Percentiles rank a stretch among this genome's conserved stretches.
Conservation (phyloP, 1,284 basidiomycete species). For the Moesziomyces parantarcticus region DNA sequence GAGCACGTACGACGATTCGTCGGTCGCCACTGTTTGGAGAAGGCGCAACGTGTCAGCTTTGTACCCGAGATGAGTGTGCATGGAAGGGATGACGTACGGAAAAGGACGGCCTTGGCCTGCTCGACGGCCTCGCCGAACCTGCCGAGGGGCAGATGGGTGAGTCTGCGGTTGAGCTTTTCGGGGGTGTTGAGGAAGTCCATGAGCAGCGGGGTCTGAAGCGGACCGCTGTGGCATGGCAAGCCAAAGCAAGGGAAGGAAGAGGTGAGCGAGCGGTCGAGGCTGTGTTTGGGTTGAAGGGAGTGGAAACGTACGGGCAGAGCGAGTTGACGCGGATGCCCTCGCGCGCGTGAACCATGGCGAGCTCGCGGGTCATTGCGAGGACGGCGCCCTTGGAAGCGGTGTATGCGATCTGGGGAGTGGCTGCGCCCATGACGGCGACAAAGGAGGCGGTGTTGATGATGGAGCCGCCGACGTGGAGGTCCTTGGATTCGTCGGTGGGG, state of each 20-base stretch:
- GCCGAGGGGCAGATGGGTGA: conserved; percentile 94
- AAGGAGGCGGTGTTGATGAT: conserved; percentile 98
- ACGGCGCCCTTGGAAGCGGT: conserved; percentile 82
- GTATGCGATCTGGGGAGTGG: conserved; percentile 92
- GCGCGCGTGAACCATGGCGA: conserved; percentile 95
- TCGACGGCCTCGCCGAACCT: conserved; percentile 96
- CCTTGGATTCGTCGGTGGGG: conserved; percentile 78
- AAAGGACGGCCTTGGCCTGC: conserved; percentile 88
- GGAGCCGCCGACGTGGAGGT: conserved; percentile 84
- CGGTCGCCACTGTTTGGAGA: conserved; percentile 71
- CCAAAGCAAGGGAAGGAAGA: neutral
- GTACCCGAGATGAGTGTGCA: too few species aligned
- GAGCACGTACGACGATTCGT: conserved; percentile 72
- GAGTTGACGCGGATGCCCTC: conserved; percentile 96
- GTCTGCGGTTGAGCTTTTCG: conserved; percentile 89
- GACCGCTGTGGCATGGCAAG: conserved; percentile 69
- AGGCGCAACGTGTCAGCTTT: neutral
- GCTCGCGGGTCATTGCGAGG: conserved; percentile 95
- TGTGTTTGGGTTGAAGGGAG: neutral
- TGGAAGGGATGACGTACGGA: conserved; percentile 69
- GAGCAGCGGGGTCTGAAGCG: conserved; percentile 76
- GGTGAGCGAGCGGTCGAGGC: neutral
- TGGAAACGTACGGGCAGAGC: conserved; percentile 77
- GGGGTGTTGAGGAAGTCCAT: conserved; percentile 99
- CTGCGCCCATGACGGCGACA: conserved; percentile 90